Evolutionary conservation across 192 early-diverging fungal species (phyloP).

Genomic region (Umbelopsis sp.): DNA sequence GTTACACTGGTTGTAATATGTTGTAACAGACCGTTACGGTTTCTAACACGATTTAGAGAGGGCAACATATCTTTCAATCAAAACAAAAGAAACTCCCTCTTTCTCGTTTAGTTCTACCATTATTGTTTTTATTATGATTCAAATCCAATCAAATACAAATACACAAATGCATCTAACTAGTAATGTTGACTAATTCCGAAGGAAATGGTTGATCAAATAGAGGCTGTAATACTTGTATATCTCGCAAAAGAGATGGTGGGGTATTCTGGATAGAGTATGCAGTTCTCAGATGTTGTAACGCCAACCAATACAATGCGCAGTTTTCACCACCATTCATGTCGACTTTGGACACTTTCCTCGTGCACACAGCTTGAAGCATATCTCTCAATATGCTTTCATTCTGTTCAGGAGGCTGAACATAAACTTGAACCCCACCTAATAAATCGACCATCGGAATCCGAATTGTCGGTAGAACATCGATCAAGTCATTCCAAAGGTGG

Average conservation of each 20-base stretch:
- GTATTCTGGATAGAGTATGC: conserved; percentile 10
- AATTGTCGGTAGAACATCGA: conserved; percentile 22
- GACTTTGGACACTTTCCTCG: conserved; percentile 13
- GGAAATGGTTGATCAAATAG: neutral
- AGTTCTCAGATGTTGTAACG: conserved; percentile 17
- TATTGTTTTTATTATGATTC: neutral
- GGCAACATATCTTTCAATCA: neutral
- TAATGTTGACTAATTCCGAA: neutral
- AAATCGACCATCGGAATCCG: conserved; percentile 1
- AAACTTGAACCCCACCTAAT: neutral
- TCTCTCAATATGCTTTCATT: neutral
- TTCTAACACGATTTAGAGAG: no score
- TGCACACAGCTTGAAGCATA: neutral
- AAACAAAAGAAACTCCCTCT: neutral
- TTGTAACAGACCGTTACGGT: no score
- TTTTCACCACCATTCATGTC: conserved; percentile 13
- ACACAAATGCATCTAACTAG: neutral
- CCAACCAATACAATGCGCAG: conserved; percentile 20
- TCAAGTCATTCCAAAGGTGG: conserved; percentile 30
- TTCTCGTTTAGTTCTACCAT: neutral
- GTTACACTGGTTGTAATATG: conserved; percentile 12
- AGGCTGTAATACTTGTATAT: neutral
- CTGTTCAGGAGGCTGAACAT: neutral
- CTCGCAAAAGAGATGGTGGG: neutral
- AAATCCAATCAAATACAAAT: neutral